Conservation (phyloP, 345 rosid species). For the Barbarea vulgaris region DNA sequence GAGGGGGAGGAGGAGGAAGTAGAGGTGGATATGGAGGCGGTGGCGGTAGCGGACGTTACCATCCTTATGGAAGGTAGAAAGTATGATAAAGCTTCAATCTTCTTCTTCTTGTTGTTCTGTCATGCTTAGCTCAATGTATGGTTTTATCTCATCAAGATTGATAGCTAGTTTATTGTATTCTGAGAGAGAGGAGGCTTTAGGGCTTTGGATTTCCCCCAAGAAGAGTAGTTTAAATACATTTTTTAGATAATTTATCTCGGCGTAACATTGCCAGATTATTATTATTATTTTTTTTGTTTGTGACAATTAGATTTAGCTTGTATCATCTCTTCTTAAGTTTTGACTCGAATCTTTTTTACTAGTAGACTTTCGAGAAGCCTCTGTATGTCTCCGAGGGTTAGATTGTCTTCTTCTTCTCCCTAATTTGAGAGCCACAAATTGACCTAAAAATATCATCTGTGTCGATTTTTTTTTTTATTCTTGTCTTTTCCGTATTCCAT, state of each 20-base stretch:
- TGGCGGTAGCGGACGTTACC: constrained; percentile 63
- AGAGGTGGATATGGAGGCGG: constrained; percentile 62
- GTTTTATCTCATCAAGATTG: constrained; percentile 31
- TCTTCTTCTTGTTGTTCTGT: background rate
- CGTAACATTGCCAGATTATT: constrained; percentile 7
- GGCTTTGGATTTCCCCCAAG: constrained; percentile 25
- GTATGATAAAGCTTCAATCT: constrained; percentile 14
- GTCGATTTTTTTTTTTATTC: background rate
- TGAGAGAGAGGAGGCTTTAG: constrained; percentile 31
- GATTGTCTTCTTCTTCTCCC: background rate
- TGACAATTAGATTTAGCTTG: constrained; percentile 25
- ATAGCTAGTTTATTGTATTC: constrained; percentile 29
- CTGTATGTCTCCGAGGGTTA: background rate
- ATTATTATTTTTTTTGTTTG: background rate
- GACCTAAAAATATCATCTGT: constrained; percentile 14
- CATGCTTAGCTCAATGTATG: constrained; percentile 9
- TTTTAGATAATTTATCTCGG: constrained; percentile 21
- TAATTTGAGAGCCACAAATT: constrained; percentile 26
- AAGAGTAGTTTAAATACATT: constrained; percentile 21
- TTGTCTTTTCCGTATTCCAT: background rate
- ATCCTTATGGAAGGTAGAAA: constrained; percentile 85
- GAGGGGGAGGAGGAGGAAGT: constrained; percentile 61
- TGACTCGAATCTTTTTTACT: background rate
- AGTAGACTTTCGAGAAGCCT: background rate
- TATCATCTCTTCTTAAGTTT: constrained; percentile 4